phyloP scores from a whole-genome alignment of 73 alveolate species.

The Paramecium bursaria region DNA sequence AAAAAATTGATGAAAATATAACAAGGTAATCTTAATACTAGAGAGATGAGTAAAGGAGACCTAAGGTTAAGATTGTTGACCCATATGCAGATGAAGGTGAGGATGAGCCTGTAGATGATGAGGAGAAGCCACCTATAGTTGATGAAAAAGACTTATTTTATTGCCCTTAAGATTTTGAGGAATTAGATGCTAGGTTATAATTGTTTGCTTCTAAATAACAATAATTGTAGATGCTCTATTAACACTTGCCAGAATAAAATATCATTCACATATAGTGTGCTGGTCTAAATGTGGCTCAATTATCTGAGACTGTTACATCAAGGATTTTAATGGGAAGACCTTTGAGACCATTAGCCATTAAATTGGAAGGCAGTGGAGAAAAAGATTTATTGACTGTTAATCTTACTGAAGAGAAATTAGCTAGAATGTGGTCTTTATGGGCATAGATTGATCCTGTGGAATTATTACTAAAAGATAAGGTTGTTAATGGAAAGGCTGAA shows the following conservation, averaged over 20 bases:
- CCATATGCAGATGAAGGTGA: constrained; percentile 87
- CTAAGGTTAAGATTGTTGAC: constrained; percentile 84
- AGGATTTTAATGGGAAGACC: constrained; percentile 83
- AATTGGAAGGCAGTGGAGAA: constrained; percentile 91
- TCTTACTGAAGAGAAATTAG: constrained; percentile 85
- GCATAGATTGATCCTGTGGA: constrained; percentile 95
- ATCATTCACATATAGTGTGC: constrained; percentile 84
- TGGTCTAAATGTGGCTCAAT: constrained; percentile 87
- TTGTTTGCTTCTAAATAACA: constrained; percentile 61
- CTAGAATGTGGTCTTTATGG: constrained; percentile 97
- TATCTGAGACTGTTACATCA: constrained; percentile 79
- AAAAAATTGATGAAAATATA: constrained; percentile 70
- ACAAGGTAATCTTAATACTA: constrained; percentile 73
- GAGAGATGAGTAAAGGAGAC: constrained; percentile 90
- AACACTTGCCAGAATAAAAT: constrained; percentile 83
- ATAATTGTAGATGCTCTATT: constrained; percentile 74
- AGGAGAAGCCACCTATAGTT: constrained; percentile 79
- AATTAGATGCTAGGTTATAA: constrained; percentile 71
- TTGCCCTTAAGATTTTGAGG: constrained; percentile 80
- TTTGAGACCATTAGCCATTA: constrained; percentile 92
- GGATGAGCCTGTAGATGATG: constrained; percentile 89
- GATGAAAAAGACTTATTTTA: constrained; percentile 90
- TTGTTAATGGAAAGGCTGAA: constrained; percentile 91
- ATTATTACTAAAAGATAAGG: constrained; percentile 86
- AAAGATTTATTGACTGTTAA: constrained; percentile 91